Base-by-base conservation (phyloP, 2,329 filamentous ascomycete genomes). In the Chaetomium sp. region DNA sequence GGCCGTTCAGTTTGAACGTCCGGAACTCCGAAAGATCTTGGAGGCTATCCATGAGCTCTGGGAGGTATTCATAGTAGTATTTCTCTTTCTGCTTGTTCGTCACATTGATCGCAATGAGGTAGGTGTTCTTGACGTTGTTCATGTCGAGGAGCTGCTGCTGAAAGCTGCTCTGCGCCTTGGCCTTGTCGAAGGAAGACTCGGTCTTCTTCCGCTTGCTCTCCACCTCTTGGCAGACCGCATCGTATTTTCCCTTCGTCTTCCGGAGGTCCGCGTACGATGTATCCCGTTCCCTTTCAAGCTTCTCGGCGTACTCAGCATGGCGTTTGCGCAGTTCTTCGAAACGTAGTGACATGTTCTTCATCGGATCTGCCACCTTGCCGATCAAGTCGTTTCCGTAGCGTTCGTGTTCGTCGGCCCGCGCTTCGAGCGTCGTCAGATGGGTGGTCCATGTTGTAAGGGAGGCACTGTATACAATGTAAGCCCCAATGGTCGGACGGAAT, bases 91-190 rank as follows among this genome's bases (percentile, higher is more conserved):
- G 86, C 75, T 94, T 95, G 73, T 99, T 99, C 37, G 91, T 95
- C 56, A 97, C 89, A 68, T 95, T 95, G 74, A 99, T 96, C 59
- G 85, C 82, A 66, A 99, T 96, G 59, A 99, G 76, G 68, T 99
- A 99, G n/a, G 88, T 91, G 70, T 99, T 99, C 78, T 99, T 99
- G 70, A 87, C 81, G 69, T 99, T 99, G 73, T 94, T 89, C 94
- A 97, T 97, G 64, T 99, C 94, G 58, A 86, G 75, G 58, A 95
- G 79, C 71, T 97, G 92, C 69, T 96, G 90, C 67, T 95, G 89
- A 72, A 95, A 99, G 40, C 89, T 85, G 68, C 84, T 87, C 68
- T 96, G 89, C 6, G 92, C 91, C 75, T 96, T 99, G 60, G 83
- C 76, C 74, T 96, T 96, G 70, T 97, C 92, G 67, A 94, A 95